A percentile compares a stretch with the other conserved stretches of the same genome.
Conservation (phyloP, 805 yeast genomes). For the Yarrowia keelungensis region DNA sequence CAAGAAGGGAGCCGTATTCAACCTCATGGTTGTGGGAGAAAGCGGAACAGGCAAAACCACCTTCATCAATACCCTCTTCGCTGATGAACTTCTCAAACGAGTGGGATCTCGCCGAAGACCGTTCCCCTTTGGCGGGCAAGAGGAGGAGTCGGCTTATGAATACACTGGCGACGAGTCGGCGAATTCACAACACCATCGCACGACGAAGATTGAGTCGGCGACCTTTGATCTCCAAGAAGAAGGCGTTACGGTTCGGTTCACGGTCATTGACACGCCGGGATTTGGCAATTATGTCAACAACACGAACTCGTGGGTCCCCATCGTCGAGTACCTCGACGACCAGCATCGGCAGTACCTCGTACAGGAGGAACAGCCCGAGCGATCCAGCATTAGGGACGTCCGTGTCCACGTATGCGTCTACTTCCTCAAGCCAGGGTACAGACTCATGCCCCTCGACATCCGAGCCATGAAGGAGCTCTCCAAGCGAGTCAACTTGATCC, state of each 20-base stretch:
- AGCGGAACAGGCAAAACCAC: slow-evolving; percentile 79
- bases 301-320: slow-evolving; percentile 83
- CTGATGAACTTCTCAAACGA: slow-evolving; percentile 43
- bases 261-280: slow-evolving; percentile 91
- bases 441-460: slow-evolving; percentile 85
- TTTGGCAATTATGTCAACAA: slow-evolving; percentile 92
- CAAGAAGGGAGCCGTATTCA: slow-evolving; percentile 70
- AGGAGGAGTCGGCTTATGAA: slow-evolving; percentile 36
- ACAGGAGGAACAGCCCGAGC: slow-evolving; percentile 89
- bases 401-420: slow-evolving; percentile 91
- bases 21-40: slow-evolving; percentile 76
- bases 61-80: slow-evolving; percentile 72
- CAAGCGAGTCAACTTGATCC: slow-evolving; percentile 83
- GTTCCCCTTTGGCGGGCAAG: slow-evolving; percentile 67
- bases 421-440: slow-evolving; percentile 89
- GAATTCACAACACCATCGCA: slow-evolving; percentile 39
- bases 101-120: slow-evolving; percentile 63
- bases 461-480: slow-evolving; percentile 85
- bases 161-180: slow-evolving; percentile 34
- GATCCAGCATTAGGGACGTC: slow-evolving; percentile 63
- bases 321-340: slow-evolving; percentile 87
- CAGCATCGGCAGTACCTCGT: slow-evolving; percentile 89
- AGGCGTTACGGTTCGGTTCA: slow-evolving; percentile 76
- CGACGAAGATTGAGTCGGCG: slow-evolving; percentile 64
- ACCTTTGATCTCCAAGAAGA: slow-evolving; percentile 71